These are phyloP conservation scores for Ceratocystiopsis sp. DNA, from an alignment of 2,329 filamentous ascomycete species.

Conservation along the genomic window DNA sequence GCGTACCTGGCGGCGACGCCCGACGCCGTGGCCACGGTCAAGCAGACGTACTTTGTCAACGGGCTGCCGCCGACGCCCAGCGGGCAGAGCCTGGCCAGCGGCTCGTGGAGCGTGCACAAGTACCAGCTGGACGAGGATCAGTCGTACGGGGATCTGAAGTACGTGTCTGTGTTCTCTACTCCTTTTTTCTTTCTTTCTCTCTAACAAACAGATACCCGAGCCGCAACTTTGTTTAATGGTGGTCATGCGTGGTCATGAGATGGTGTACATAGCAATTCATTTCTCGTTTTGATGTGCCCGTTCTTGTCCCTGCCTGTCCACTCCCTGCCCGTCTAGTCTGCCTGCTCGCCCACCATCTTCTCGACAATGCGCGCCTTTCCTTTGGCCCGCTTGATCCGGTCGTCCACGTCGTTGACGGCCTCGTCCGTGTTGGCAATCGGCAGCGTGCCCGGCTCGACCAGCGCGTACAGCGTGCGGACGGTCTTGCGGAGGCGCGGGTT, in stretches of 20 bases:
- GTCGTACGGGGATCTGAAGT: conserved; percentile 49
- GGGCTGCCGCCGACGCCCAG: conserved; percentile 79
- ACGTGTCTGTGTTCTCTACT: conserved; percentile 20
- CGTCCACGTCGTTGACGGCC: conserved; percentile 79
- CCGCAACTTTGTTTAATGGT: no score
- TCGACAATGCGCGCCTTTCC: conserved; percentile 78
- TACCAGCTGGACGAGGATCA: conserved; percentile 48
- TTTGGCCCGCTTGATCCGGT: conserved; percentile 65
- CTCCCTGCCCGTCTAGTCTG: background rate
- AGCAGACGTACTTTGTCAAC: conserved; percentile 47
- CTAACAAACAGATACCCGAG: no score
- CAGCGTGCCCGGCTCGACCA: conserved; percentile 64
- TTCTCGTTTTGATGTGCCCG: no score
- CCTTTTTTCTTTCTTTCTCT: background rate
- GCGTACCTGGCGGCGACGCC: conserved; percentile 48
- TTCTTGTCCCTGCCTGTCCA: no score
- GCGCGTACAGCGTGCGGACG: conserved; percentile 52
- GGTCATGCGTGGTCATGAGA: no score
- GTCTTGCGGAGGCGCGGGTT: conserved; percentile 63
- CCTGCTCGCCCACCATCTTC: conserved; percentile 36
- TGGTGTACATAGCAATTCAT: no score
- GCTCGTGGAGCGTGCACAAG: conserved; percentile 49
- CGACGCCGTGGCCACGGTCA: conserved; percentile 23
- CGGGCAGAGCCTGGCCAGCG: conserved; percentile 39
- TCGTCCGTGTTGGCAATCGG: conserved; percentile 75